Base-by-base conservation (phyloP, 345 rosid genomes). In the Erucastrum elatum region DNA sequence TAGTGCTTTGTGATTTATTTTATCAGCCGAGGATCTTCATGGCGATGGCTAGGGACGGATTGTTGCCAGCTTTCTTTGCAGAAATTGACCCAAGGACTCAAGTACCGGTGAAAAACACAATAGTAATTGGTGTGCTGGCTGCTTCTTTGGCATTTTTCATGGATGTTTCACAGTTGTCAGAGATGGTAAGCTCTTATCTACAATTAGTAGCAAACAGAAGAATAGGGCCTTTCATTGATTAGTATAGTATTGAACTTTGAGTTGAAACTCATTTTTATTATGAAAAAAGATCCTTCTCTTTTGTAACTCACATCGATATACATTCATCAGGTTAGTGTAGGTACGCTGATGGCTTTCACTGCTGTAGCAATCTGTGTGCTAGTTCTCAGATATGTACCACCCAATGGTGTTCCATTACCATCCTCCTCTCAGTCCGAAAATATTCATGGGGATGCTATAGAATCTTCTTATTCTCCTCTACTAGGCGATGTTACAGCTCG, bases 31-130 rank as follows among this genome's bases (percentile, higher is more conserved):
- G 93, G 66, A 82, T 89, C 37, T 86, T 89, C 68, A 90, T 90
- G 94, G 94, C 94, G 53, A 90, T 90, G 94, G 88, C 92, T 58
- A 84, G 94, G 74, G 94, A 90, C 69, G 94, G 94, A 70, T 82
- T 90, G 71, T 80, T 90, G 74, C 94, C 94, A 17, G 71, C 89
- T 39, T 87, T 90, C 82, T 90, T 90, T 80, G 83, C 94, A 41
- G 92, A 90, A 74, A 86, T 90, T 51, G 88, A 75, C 75, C 83
- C 78, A 72, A 82, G 74, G 21, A 90, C 90, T 25, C 90, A 88
- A 76, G 88, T 90, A 75, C 94, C 94, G 4, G 84, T 90, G 55
- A 90, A 88, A 82, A 82, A 88, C 84, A 90, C 94, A 4, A 68
- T 90, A 80, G 79, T 39, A 15, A 83, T 85, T 67, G 94, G 94